Evolutionary conservation across 129 eudicot genomes (phyloP).

Genomic region (Saposhnikovia divaricata): DNA sequence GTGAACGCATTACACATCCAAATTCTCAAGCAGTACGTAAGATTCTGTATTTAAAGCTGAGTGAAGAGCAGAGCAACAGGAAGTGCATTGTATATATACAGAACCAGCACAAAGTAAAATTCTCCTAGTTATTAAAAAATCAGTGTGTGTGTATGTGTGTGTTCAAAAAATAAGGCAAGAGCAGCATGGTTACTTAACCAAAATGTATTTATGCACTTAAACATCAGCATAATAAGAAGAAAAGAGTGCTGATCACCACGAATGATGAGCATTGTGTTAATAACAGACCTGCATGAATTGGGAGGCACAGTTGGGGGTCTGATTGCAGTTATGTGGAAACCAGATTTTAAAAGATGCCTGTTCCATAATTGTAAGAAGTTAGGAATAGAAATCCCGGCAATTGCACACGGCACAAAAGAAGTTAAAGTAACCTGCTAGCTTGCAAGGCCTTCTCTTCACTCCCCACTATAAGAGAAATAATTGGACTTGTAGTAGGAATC

Average conservation of each 20-base stretch:
- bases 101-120: background rate
- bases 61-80: background rate
- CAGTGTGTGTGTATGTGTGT: background rate
- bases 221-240: background rate
- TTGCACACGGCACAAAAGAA: background rate
- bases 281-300: conserved; percentile 86
- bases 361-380: conserved; percentile 8
- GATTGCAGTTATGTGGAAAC: conserved; percentile 96
- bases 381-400: conserved; percentile 1
- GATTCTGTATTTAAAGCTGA: background rate
- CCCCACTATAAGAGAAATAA: conserved; percentile 82
- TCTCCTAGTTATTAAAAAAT: background rate
- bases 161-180: background rate
- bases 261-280: background rate
- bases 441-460: conserved; percentile 71
- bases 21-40: background rate
- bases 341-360: conserved; percentile 83
- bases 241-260: background rate
- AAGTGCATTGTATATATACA: background rate
- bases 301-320: conserved; percentile 97
- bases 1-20: background rate
- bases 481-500: conserved; percentile 71
- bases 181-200: background rate
- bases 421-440: conserved; percentile 74
- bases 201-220: background rate